Conservation (phyloP, 257 asterid genomes). For the Solanum piurae region DNA sequence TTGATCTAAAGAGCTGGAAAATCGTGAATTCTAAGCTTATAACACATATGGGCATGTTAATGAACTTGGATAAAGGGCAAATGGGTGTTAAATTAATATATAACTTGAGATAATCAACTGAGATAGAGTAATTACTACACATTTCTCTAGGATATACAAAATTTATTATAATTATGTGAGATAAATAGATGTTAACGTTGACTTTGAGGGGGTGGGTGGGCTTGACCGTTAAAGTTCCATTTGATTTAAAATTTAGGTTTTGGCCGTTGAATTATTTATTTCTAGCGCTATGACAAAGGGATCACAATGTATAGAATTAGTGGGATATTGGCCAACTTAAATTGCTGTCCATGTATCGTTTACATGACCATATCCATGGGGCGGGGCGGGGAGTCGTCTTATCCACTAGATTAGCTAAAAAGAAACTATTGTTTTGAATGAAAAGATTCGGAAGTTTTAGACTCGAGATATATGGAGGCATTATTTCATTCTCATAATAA, state of each 20-base stretch:
- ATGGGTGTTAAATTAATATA: background rate
- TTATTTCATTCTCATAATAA: too few species aligned
- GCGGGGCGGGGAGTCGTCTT: background rate
- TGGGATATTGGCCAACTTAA: background rate
- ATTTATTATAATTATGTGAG: background rate
- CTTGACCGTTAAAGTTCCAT: background rate
- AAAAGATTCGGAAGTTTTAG: rapidly evolving
- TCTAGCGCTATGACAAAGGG: background rate
- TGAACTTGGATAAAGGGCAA: background rate
- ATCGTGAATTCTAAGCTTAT: constrained; percentile 8
- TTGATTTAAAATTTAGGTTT: background rate
- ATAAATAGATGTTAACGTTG: constrained; percentile 10
- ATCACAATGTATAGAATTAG: background rate
- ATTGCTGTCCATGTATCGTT: background rate
- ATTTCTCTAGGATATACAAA: background rate
- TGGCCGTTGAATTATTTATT: background rate
- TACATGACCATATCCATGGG: background rate
- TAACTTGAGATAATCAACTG: background rate
- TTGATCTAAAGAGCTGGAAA: constrained; percentile 23
- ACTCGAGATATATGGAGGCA: background rate
- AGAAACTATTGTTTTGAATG: background rate
- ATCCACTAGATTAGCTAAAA: background rate
- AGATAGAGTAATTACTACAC: background rate
- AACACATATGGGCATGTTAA: background rate
- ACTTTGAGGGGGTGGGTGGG: background rate